phyloP scores from a whole-genome alignment of 2,329 filamentous ascomycete genomes.

The Venturia oleaginea region DNA sequence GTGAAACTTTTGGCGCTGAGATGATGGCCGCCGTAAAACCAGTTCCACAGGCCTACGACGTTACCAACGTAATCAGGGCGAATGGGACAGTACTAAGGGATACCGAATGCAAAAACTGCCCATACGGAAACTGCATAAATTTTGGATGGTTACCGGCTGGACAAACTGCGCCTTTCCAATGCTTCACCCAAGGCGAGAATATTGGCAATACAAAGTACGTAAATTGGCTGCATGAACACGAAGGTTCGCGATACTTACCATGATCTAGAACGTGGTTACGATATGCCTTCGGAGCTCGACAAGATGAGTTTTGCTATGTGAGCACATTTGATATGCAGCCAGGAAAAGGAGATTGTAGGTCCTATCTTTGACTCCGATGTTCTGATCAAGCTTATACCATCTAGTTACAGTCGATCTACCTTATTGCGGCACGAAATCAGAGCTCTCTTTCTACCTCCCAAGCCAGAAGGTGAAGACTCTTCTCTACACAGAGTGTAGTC shows the following conservation, averaged over 20 bases:
- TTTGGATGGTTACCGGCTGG: not conserved
- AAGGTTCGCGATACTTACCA: not conserved
- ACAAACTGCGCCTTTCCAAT: not conserved
- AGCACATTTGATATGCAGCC: conserved; percentile 2
- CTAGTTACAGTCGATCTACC: conserved; percentile 1
- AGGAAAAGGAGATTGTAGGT: conserved; percentile 7
- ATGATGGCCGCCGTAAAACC: not conserved
- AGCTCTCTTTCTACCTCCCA: conserved; percentile 10
- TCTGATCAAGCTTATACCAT: not conserved
- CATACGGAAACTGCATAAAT: conserved; percentile 8
- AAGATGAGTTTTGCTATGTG: conserved; percentile 12
- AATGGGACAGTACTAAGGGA: not conserved
- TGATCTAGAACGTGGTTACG: not conserved
- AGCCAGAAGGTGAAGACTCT: conserved; percentile 1
- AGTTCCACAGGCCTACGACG: not conserved
- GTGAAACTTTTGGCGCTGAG: not conserved
- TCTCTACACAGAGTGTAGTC: conserved; percentile 9
- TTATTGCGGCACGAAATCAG: conserved; percentile 9
- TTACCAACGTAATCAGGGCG: not conserved
- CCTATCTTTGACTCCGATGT: not conserved
- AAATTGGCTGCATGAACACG: not conserved
- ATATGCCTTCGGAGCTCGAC: not conserved
- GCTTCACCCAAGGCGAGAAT: conserved; percentile 9
- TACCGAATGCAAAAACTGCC: conserved; percentile 13
- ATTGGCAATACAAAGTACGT: conserved; percentile 10